These are phyloP conservation scores for Pulveroboletus sp. DNA, from an alignment of 768 basidiomycete genomes.

Conservation along the genomic window DNA sequence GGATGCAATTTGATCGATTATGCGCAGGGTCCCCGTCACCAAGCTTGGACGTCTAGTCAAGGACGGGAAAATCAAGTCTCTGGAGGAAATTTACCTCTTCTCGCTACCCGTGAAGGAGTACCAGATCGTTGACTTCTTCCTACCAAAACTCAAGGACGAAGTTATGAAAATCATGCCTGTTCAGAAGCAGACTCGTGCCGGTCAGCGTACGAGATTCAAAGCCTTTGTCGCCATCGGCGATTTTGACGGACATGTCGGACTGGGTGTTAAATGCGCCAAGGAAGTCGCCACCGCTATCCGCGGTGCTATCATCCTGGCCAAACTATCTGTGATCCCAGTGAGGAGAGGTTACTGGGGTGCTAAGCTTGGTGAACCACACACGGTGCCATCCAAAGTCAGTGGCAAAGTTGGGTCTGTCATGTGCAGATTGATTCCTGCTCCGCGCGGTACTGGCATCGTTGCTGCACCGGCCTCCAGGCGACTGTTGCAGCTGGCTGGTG, in stretches of 20 bases:
- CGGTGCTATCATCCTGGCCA: constrained; percentile 98
- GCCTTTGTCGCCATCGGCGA: constrained; percentile 99
- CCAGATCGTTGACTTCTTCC: constrained; percentile 99
- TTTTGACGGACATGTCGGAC: constrained; percentile 96
- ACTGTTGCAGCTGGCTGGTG: constrained; percentile 94
- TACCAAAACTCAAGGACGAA: constrained; percentile 98
- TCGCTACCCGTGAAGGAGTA: constrained; percentile 99
- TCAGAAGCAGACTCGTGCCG: constrained; percentile 99
- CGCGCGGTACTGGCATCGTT: constrained; percentile 98
- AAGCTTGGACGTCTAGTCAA: constrained; percentile 99
- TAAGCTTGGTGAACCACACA: constrained; percentile 97
- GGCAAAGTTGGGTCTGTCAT: constrained; percentile 99
- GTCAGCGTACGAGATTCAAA: constrained; percentile 99
- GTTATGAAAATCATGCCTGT: constrained; percentile 99
- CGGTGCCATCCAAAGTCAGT: constrained; percentile 96
- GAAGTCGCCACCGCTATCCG: constrained; percentile 99
- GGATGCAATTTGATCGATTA: constrained; percentile 6
- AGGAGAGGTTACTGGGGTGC: constrained; percentile 99
- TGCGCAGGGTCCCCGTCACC: constrained; percentile 87
- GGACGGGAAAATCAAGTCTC: constrained; percentile 99
- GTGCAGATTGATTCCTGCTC: constrained; percentile 98
- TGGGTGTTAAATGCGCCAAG: constrained; percentile 99
- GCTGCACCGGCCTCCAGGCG: constrained; percentile 98
- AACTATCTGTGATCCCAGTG: constrained; percentile 96
- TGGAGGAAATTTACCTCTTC: constrained; percentile 99